Percentiles rank a stretch among this genome's conserved stretches.
These are phyloP conservation scores for Irpex sp. DNA, from an alignment of 1,284 basidiomycete species.

Conservation along the genomic window DNA sequence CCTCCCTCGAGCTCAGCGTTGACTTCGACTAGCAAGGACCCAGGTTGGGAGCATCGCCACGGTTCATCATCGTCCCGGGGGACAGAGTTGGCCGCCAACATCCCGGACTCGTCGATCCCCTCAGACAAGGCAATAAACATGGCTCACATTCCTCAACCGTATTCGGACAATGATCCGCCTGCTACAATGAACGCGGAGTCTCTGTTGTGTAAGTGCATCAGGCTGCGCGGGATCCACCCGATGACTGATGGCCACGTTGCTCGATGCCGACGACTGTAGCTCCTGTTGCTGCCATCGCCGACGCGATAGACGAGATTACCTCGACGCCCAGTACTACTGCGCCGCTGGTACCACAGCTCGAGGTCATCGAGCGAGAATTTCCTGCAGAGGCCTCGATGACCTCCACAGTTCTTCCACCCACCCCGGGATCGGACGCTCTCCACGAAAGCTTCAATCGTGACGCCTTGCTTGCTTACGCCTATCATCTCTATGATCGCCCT, in stretches of 20 bases:
- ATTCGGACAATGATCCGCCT: too few relatives aligned
- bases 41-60: background rate
- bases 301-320: background rate
- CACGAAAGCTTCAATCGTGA: constrained; percentile 20
- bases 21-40: background rate
- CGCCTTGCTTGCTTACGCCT: constrained; percentile 25
- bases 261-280: background rate
- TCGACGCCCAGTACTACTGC: background rate
- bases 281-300: background rate
- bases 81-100: background rate
- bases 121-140: too few relatives aligned
- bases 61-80: background rate
- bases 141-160: too few relatives aligned
- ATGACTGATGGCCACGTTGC: too few relatives aligned
- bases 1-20: background rate
- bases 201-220: too few relatives aligned
- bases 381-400: background rate
- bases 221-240: too few relatives aligned
- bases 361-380: background rate
- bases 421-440: constrained; percentile 9
- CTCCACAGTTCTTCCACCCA: background rate
- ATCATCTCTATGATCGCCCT: constrained; percentile 22
- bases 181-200: too few relatives aligned
- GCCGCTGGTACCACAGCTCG: background rate
- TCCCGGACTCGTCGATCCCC: background rate